These are phyloP conservation scores for Yarrowia porcina DNA, from an alignment of 805 yeast species.

Conservation along the genomic window DNA sequence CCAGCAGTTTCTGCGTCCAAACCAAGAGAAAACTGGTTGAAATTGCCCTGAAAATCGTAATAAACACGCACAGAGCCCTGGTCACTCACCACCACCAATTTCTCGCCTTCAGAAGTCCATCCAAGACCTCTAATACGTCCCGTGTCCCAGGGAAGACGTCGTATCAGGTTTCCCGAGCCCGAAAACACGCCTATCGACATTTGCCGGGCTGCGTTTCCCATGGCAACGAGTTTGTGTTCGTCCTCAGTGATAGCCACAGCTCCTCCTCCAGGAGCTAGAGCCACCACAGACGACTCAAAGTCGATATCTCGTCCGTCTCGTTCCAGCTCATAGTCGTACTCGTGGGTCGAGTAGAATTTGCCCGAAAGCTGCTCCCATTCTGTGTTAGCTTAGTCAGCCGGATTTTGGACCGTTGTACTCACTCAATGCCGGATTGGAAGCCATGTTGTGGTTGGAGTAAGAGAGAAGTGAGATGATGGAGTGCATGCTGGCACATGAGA, in stretches of 20 bases:
- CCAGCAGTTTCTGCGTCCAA: conserved; percentile 38
- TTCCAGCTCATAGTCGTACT: conserved; percentile 55
- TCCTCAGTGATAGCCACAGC: conserved; percentile 47
- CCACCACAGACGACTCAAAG: conserved; percentile 45
- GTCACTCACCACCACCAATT: conserved; percentile 53
- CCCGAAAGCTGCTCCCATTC: conserved; percentile 78
- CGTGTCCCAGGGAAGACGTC: conserved; percentile 20
- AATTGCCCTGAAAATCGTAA: conserved; percentile 64
- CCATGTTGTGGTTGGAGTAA: neutral
- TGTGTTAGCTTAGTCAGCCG: no score
- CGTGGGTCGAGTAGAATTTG: conserved; percentile 61
- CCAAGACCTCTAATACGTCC: conserved; percentile 55
- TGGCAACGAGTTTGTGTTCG: conserved; percentile 37
- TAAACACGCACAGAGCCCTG: conserved; percentile 56
- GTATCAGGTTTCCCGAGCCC: conserved; percentile 37
- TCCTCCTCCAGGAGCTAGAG: conserved; percentile 53
- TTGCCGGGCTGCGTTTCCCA: conserved; percentile 29
- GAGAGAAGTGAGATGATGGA: neutral
- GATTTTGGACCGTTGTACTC: no score
- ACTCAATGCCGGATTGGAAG: conserved; percentile 21
- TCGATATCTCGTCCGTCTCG: conserved; percentile 40
- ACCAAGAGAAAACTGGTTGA: conserved; percentile 50
- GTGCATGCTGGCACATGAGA: conserved; percentile 20
- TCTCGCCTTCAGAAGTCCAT: conserved; percentile 50
- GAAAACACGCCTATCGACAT: conserved; percentile 34